Evolutionary conservation across 148 eudicot genomes (phyloP).

Genomic region (Drosera capensis): DNA sequence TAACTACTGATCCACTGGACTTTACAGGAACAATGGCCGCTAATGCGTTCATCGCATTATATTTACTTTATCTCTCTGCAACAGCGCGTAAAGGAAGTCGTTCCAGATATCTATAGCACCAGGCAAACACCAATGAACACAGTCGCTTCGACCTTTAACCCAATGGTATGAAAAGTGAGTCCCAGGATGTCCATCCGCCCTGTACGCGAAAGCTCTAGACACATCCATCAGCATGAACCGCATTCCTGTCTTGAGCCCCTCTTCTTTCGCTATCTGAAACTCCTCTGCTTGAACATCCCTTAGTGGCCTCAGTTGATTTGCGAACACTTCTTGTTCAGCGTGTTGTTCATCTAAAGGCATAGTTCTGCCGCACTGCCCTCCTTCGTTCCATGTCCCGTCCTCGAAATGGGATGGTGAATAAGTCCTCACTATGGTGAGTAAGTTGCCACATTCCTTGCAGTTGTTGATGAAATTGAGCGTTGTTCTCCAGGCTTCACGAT

Average conservation of each 20-base stretch:
- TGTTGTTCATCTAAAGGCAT: constrained; percentile 17
- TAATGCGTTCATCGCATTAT: too few species aligned
- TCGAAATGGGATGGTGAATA: constrained; percentile 40
- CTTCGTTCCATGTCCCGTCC: constrained; percentile 33
- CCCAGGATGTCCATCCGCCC: constrained; percentile 16
- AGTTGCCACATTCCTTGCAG: constrained; percentile 15
- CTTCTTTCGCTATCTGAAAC: constrained; percentile 3
- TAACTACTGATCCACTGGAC: too few species aligned
- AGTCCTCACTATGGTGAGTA: constrained; percentile 23
- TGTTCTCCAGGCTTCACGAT: not conserved
- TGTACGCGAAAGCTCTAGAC: constrained; percentile 5
- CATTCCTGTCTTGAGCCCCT: not conserved
- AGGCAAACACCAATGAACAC: constrained; percentile 18
- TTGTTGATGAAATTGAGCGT: constrained; percentile 16
- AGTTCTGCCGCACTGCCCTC: constrained; percentile 25
- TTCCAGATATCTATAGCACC: constrained; percentile 15
- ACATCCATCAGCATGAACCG: constrained; percentile 5
- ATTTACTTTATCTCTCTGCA: not conserved
- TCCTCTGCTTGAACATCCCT: constrained; percentile 5
- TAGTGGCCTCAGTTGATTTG: not conserved
- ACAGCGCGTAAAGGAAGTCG: constrained; percentile 2
- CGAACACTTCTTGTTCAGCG: constrained; percentile 13
- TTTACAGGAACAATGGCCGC: too few species aligned
- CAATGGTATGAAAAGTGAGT: constrained; percentile 2
- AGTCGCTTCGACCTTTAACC: constrained; percentile 9